Evolutionary conservation across 2,329 filamentous ascomycete species (phyloP), one percentile per base, ranked within the genome.

Genomic region (Laburnicola sp.): DNA sequence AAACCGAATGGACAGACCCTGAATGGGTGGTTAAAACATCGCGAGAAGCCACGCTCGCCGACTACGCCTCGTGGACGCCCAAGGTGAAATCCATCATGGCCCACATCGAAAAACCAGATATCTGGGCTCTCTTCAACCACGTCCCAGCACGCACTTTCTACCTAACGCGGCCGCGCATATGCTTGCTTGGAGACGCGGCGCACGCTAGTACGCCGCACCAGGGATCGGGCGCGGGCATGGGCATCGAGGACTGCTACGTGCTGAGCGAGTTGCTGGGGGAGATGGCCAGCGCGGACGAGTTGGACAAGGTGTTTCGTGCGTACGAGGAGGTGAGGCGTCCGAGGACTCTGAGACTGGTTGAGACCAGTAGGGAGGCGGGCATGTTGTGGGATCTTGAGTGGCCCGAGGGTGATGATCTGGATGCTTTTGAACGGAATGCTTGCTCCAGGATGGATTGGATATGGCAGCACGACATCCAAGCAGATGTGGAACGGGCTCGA

Each of bases 171-270:
- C 69, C 66, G 8, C 60, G 66, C 0, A 56, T 77, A 6, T 74
- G 77, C 41, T 58, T 84, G 1, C 72, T 82, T 0, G 82, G 82
- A 4, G 82, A 84, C 53, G 80, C 82, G 0, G 82, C 82, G 1
- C 82, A 84, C 57, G 80, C 80, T 0, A 62, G 72, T 75, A 84
- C 62, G 74, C 80, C 9, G 55, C 73, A 82, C 58, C 76, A 80
- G 9, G 81, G 80, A 0, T 74, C 80, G 0, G 82, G 82, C 1
- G 82, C 81, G 0, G 79, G 80, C 0, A 77, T 80, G 59, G 80
- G 79, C 5, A 73, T 84, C 43, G 82, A 84, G 62, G 82, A 84
- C 48, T 77, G 73, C 1, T 73, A 80, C 25, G 63, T 77, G 0
- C 70, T 82, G 32, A 69, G 72, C 6, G 62, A 66, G 6, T 47